Evolutionary conservation across 768 basidiomycete species (phyloP).

Genomic region (Gymnopilus junonius): DNA sequence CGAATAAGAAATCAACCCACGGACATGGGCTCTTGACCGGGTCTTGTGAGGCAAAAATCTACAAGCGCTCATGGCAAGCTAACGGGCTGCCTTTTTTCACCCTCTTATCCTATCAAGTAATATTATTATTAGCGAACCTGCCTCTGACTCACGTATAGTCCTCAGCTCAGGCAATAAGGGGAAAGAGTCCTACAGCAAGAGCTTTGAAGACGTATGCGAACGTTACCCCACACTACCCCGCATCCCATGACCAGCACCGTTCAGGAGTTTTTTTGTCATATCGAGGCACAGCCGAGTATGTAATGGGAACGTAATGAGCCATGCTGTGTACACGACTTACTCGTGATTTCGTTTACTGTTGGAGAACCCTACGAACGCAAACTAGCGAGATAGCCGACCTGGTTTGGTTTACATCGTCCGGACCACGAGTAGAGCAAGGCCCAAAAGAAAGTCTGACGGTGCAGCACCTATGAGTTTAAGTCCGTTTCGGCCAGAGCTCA

Average conservation of each 20-base stretch:
- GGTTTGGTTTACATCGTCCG: background rate
- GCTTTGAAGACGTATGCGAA: background rate
- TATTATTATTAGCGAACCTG: background rate
- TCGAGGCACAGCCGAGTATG: background rate
- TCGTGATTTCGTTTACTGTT: background rate
- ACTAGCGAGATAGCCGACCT: background rate
- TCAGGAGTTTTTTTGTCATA: background rate
- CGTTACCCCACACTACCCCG: constrained; percentile 7
- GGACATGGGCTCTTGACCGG: background rate
- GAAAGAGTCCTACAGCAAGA: background rate
- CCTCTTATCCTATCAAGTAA: background rate
- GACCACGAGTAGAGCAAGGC: no score
- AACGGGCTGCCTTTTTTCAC: background rate
- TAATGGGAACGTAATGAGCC: constrained; percentile 5
- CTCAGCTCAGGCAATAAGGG: background rate
- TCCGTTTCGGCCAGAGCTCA: no score
- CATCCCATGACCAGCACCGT: constrained; percentile 7
- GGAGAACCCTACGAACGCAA: no score
- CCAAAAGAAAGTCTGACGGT: no score
- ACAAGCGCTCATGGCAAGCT: constrained; percentile 4
- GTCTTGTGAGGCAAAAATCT: background rate
- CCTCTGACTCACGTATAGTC: no score
- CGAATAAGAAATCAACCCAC: no score
- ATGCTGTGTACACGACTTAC: background rate
- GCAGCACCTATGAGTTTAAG: no score